Percentiles rank a stretch among this genome's conserved stretches.
Evolutionary conservation across 345 rosid genomes (phyloP).

Genomic region (Gossypium rotundifolium): DNA sequence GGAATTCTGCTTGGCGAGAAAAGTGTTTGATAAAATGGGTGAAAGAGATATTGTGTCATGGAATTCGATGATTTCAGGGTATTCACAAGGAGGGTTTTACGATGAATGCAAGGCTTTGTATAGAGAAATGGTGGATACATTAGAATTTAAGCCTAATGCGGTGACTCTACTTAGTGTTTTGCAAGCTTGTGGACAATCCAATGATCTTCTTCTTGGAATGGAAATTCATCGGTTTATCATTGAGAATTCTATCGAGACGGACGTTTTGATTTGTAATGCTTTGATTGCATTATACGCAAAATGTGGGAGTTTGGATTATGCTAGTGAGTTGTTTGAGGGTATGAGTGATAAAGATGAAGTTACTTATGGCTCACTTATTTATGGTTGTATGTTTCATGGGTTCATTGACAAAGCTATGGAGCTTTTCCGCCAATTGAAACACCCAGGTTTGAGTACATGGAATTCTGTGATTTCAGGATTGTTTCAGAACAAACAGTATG

Average conservation of each 20-base stretch:
- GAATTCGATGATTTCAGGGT: constrained; percentile 85
- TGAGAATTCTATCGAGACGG: constrained; percentile 41
- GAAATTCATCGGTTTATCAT: constrained; percentile 51
- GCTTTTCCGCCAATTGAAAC: constrained; percentile 45
- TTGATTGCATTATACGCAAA: constrained; percentile 68
- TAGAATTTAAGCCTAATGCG: constrained; percentile 48
- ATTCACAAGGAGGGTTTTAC: constrained; percentile 62
- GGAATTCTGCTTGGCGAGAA: constrained; percentile 37
- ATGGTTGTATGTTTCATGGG: constrained; percentile 71
- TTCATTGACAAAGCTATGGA: constrained; percentile 49
- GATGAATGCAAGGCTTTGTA: constrained; percentile 63
- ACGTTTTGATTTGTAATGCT: constrained; percentile 55
- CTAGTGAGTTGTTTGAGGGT: constrained; percentile 59
- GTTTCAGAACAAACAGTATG: constrained; percentile 57
- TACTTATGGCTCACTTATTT: constrained; percentile 55
- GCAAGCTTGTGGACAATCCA: constrained; percentile 74
- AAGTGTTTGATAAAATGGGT: constrained; percentile 52
- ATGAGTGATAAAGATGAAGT: constrained; percentile 66
- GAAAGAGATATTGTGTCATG: constrained; percentile 70
- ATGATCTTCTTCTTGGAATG: constrained; percentile 64
- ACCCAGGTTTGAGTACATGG: constrained; percentile 56
- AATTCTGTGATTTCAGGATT: constrained; percentile 78
- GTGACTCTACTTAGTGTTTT: constrained; percentile 55
- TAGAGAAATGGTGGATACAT: constrained; percentile 41
- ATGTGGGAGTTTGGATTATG: constrained; percentile 75